phyloP scores from a whole-genome alignment of 345 rosid genomes.

The Passiflora organensis region DNA sequence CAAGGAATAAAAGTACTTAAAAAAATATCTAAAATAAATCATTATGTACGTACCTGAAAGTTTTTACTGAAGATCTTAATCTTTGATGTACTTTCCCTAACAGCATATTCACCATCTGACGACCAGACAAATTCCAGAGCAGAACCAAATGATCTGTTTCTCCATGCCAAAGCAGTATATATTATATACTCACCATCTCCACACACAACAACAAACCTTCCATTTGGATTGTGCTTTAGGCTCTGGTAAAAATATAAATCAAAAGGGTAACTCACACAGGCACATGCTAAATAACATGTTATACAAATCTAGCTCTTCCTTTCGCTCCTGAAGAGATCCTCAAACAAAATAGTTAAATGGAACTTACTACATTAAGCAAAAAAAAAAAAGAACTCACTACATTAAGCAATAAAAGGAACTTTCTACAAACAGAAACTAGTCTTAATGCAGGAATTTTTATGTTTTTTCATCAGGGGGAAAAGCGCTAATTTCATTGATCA shows the following conservation, averaged over 20 bases:
- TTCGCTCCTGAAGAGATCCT: too few relatives aligned
- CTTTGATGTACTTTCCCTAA: slow-evolving; percentile 93
- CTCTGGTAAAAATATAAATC: slow-evolving; percentile 42
- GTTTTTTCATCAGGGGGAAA: too few relatives aligned
- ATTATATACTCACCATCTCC: slow-evolving; percentile 99
- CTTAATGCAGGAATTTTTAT: too few relatives aligned
- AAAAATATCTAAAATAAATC: background rate
- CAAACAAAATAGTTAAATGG: too few relatives aligned
- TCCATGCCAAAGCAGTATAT: slow-evolving; percentile 99
- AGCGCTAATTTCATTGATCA: too few relatives aligned
- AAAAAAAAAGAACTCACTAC: too few relatives aligned
- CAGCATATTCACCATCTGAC: slow-evolving; percentile 95
- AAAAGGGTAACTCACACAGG: slow-evolving; percentile 4
- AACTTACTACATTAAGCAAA: too few relatives aligned
- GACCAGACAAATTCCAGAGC: slow-evolving; percentile 98
- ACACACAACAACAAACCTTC: slow-evolving; percentile 96
- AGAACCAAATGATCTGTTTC: slow-evolving; percentile 98
- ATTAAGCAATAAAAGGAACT: too few relatives aligned
- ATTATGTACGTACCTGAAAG: slow-evolving; percentile 67
- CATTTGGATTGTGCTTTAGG: slow-evolving; percentile 95
- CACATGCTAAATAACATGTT: too few relatives aligned
- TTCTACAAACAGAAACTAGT: too few relatives aligned
- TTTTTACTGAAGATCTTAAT: slow-evolving; percentile 83
- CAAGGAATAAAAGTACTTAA: too few relatives aligned
- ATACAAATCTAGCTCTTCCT: too few relatives aligned